Evolutionary conservation across 2,329 filamentous ascomycete genomes (phyloP).

Genomic region (Calonectria honghensis): DNA sequence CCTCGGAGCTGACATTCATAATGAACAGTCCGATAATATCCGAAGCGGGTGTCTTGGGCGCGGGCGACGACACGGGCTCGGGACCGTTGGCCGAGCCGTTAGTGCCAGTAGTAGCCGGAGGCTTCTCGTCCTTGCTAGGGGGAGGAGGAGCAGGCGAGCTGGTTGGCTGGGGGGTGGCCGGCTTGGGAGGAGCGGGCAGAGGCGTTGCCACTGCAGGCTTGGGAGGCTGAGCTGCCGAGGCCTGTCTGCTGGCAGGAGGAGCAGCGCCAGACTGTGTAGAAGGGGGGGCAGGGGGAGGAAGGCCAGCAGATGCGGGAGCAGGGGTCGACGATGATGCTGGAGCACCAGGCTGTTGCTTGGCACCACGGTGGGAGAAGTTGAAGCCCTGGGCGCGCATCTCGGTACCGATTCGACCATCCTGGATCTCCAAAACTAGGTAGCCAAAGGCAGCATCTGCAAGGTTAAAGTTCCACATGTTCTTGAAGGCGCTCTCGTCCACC

Average conservation of each 20-base stretch:
- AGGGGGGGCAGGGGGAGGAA: constrained; percentile 61
- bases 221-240: constrained; percentile 61
- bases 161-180: constrained; percentile 70
- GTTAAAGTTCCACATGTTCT: constrained; percentile 99
- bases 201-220: constrained; percentile 66
- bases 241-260: constrained; percentile 60
- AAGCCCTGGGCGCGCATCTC: constrained; percentile 99
- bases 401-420: constrained; percentile 95
- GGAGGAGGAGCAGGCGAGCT: constrained; percentile 63
- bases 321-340: constrained; percentile 54
- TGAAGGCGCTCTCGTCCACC: constrained; percentile 98
- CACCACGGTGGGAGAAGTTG: constrained; percentile 97
- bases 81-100: constrained; percentile 73
- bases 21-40: constrained; percentile 91
- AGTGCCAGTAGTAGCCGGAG: constrained; percentile 64
- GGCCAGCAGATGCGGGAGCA: constrained; percentile 54
- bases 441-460: constrained; percentile 97
- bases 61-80: constrained; percentile 74
- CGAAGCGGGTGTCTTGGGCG: constrained; percentile 76
- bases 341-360: constrained; percentile 79
- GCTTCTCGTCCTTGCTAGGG: constrained; percentile 74
- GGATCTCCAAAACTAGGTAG: constrained; percentile 95
- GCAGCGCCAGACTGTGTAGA: constrained; percentile 61
- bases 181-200: constrained; percentile 60
- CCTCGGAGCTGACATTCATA: constrained; percentile 87